Conservation (phyloP, 2,329 filamentous ascomycete genomes). For the Pleomassaria siparia region DNA sequence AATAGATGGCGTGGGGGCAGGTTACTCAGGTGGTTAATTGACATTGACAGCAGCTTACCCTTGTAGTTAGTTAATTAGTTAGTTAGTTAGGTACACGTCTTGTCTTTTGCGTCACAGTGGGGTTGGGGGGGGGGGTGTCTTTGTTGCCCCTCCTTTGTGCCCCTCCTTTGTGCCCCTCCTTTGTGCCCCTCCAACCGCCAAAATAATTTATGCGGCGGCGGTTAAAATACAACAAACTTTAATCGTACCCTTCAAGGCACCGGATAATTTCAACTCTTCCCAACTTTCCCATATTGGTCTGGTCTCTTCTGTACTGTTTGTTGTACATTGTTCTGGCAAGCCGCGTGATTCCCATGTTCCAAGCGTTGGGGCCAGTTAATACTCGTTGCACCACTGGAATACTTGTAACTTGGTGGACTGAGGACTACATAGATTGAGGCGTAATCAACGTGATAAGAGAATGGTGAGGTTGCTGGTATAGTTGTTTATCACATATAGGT, state of each 20-base stretch:
- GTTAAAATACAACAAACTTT: too few species aligned
- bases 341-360: slow-evolving; percentile 6
- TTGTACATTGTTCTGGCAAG: background rate
- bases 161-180: slow-evolving; percentile 8
- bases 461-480: background rate
- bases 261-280: slow-evolving; percentile 19
- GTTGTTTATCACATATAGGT: slow-evolving; percentile 14
- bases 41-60: too few species aligned
- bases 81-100: too few species aligned
- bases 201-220: slow-evolving; percentile 10
- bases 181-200: slow-evolving; percentile 12
- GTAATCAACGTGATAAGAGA: slow-evolving; percentile 11
- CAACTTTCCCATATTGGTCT: slow-evolving; percentile 10
- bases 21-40: too few species aligned
- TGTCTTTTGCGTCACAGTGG: too few species aligned
- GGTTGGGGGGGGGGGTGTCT: too few species aligned
- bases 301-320: background rate
- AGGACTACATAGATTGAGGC: slow-evolving; percentile 8
- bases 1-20: too few species aligned
- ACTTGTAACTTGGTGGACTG: too few species aligned
- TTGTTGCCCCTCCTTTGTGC: too few species aligned
- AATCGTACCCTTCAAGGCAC: slow-evolving; percentile 16
- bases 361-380: too few species aligned
- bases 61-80: too few species aligned
- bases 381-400: background rate